Base-by-base conservation (phyloP, 805 yeast species). In the Nematodospora valgi region DNA sequence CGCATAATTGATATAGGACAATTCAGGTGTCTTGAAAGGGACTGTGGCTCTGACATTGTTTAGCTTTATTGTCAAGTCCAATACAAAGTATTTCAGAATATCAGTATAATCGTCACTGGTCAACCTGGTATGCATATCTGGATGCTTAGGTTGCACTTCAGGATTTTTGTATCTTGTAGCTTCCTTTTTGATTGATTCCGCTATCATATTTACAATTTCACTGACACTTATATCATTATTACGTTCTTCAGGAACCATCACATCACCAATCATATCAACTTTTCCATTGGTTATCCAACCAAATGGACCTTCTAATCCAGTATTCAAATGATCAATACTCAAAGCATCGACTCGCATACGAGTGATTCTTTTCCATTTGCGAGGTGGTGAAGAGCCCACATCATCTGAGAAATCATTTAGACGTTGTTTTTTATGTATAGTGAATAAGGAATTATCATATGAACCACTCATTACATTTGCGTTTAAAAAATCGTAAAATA, bases 271-370 rank as follows among this genome's bases (percentile, higher is more conserved):
- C 80, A 93, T 82, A 58, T 93, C 97, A 15, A 91, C 98, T 34
- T 79, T 79, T 10, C 99, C 98, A 42, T 76, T 73, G 5, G 86
- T 79, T 37, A 93, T 91, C 99, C 99, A 93, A 5, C 98, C 97
- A 59, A 93, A 87, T 9, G 98, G 96, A 0, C 99, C 98, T 36
- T 80, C 80, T 38, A 86, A 73, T 0, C 97, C 98, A 1, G 86
- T 76, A 53, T 93, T 93, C 39, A 93, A 62, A 59, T 93, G 98
- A 47, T 91, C 95, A 24, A 93, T 74, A 51, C 79, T 81, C 37
- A 93, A 73, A 19, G 87, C 80, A 54, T 93, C 98, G 23, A 89
- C 82, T 32, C 98, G 65, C 42, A 87, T 70, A 28, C 96, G 69
- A 2, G 91, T 86, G 9, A 84, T 76, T 38, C 81, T 69, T 41